Percentiles rank a stretch among this genome's conserved stretches.
Conservation (phyloP, 768 basidiomycete species). For the Scleroderma citrinum region DNA sequence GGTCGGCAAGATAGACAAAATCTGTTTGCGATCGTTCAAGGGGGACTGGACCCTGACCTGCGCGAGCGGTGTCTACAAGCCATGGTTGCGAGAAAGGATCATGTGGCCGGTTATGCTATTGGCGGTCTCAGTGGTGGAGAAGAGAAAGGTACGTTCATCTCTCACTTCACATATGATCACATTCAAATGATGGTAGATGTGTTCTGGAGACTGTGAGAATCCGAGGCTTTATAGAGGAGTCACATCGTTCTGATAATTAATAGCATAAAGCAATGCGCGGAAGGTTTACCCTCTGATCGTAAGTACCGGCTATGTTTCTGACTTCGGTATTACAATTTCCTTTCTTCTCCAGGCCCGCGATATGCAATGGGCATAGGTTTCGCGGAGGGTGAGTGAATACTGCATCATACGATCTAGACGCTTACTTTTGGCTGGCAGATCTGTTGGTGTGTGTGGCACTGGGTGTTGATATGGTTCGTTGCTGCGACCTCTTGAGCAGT, state of each 20-base stretch:
- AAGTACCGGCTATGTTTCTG: conserved; percentile 20
- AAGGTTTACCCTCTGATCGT: conserved; percentile 74
- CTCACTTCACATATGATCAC: conserved; percentile 7
- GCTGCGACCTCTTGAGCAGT: neutral
- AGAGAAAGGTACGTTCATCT: conserved; percentile 61
- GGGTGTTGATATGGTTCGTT: conserved; percentile 83
- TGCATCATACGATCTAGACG: neutral
- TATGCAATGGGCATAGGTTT: conserved; percentile 94
- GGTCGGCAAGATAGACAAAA: conserved; percentile 67
- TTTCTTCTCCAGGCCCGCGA: conserved; percentile 54
- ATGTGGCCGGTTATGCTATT: conserved; percentile 87
- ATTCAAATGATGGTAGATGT: conserved; percentile 42
- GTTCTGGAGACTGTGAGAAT: conserved; percentile 77
- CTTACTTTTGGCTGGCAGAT: conserved; percentile 41
- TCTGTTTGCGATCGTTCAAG: conserved; percentile 89
- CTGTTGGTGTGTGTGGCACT: conserved; percentile 85
- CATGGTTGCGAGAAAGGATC: conserved; percentile 70
- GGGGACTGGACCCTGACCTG: conserved; percentile 67
- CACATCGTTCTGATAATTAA: conserved; percentile 8
- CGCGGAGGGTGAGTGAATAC: conserved; percentile 61
- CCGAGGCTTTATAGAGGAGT: neutral
- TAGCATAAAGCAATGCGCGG: conserved; percentile 80
- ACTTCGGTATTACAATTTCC: conserved; percentile 7
- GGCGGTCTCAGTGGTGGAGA: conserved; percentile 90
- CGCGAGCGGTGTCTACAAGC: conserved; percentile 73